Evolutionary conservation across 257 asterid genomes (phyloP).

Genomic region (Nicotiana attenuata): DNA sequence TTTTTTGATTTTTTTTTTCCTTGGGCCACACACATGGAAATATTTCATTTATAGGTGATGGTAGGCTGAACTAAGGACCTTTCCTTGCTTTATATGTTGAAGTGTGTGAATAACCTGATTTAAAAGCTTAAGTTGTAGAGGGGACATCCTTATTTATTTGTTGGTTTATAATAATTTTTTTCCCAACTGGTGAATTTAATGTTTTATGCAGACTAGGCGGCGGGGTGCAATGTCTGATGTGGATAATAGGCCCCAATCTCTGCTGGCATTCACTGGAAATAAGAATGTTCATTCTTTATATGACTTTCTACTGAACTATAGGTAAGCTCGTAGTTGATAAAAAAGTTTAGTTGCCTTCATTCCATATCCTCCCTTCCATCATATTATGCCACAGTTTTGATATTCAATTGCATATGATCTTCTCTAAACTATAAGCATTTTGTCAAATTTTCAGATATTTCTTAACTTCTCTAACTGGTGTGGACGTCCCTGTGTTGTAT

Average conservation of each 20-base stretch:
- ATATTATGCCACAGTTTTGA: not conserved
- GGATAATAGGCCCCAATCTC: constrained; percentile 78
- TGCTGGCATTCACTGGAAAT: constrained; percentile 68
- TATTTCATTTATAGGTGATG: not conserved
- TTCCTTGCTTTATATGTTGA: not conserved
- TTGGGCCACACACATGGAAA: not conserved
- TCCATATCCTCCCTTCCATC: not conserved
- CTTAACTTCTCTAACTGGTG: constrained; percentile 57
- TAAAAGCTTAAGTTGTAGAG: not conserved
- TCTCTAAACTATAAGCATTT: constrained; percentile 3
- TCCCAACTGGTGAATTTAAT: not conserved
- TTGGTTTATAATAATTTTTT: not conserved
- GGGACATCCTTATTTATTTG: not conserved
- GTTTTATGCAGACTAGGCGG: constrained; percentile 57
- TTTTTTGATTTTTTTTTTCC: not conserved
- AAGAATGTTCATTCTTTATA: constrained; percentile 64
- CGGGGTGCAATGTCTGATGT: constrained; percentile 41
- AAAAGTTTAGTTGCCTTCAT: not conserved
- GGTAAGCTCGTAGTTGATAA: constrained; percentile 34
- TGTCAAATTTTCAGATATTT: constrained; percentile 43
- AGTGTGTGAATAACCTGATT: not conserved
- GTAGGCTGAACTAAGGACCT: not conserved
- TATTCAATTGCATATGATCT: constrained; percentile 11
- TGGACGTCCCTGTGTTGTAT: constrained; percentile 82
- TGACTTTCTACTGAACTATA: constrained; percentile 70